A percentile compares a stretch with the other conserved stretches of the same genome.
Conservation (phyloP, 2,329 filamentous ascomycete species). For the Escovopsis weberi region DNA sequence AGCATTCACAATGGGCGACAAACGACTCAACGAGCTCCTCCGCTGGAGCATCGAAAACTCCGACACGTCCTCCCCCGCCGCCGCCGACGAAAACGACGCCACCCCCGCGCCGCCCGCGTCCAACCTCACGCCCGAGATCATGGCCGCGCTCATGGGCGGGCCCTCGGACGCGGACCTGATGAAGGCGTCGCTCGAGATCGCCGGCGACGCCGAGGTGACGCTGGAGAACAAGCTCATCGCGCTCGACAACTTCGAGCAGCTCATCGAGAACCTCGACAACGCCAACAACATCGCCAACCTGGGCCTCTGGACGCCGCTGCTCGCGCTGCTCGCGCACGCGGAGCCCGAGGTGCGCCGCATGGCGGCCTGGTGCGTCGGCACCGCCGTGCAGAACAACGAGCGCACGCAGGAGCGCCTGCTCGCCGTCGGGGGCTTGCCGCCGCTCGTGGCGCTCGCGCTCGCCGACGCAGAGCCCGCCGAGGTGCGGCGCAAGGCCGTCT, state of each 20-base stretch:
- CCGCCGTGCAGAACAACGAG: slow-evolving; percentile 91
- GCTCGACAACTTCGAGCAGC: slow-evolving; percentile 89
- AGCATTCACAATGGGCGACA: slow-evolving; percentile 20
- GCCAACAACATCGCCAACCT: slow-evolving; percentile 81
- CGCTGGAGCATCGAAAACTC: slow-evolving; percentile 56
- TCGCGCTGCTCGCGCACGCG: slow-evolving; percentile 51
- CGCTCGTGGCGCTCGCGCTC: slow-evolving; percentile 50
- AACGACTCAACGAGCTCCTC: slow-evolving; percentile 58
- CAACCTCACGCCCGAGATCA: slow-evolving; percentile 51
- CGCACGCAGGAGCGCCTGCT: slow-evolving; percentile 62
- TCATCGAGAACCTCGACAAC: slow-evolving; percentile 88
- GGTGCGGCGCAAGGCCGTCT: slow-evolving; percentile 75
- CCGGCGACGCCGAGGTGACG: slow-evolving; percentile 48
- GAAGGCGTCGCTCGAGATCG: slow-evolving; percentile 66
- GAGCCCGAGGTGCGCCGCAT: slow-evolving; percentile 63
- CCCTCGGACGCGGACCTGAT: slow-evolving; percentile 87
- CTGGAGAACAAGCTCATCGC: slow-evolving; percentile 68
- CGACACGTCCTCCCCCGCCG: slow-evolving; percentile 15
- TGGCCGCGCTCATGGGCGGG: slow-evolving; percentile 66
- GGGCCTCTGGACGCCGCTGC: slow-evolving; percentile 67
- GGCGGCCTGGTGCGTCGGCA: slow-evolving; percentile 90
- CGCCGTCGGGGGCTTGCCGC: slow-evolving; percentile 51
- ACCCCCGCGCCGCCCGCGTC: slow-evolving; percentile 17
- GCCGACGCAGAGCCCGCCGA: slow-evolving; percentile 42
- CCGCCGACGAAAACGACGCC: too few species aligned